Conservation (phyloP, 306 rosid genomes). For the Amphicarpaea edgeworthii region DNA sequence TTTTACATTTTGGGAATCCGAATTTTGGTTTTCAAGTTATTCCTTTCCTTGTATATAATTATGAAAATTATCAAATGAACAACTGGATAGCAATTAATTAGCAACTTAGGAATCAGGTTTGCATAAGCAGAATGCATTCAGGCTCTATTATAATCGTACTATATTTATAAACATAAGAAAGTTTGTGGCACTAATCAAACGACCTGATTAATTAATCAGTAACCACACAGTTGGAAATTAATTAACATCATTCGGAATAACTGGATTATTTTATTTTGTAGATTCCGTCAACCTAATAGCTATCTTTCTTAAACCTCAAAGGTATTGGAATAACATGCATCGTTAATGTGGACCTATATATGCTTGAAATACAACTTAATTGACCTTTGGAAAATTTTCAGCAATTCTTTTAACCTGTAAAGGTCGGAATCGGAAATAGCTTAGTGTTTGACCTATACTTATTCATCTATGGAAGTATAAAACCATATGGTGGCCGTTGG, state of each 20-base stretch:
- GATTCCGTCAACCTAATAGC: conserved; percentile 47
- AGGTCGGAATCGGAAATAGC: conserved; percentile 17
- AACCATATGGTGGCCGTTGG: not conserved
- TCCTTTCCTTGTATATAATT: conserved; percentile 8
- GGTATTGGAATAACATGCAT: conserved; percentile 49
- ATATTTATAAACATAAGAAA: conserved; percentile 17
- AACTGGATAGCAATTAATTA: conserved; percentile 33
- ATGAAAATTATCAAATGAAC: conserved; percentile 12
- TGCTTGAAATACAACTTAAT: conserved; percentile 42
- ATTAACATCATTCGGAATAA: conserved; percentile 17
- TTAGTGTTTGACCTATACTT: conserved; percentile 48
- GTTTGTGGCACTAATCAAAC: conserved; percentile 37
- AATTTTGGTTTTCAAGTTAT: conserved; percentile 42
- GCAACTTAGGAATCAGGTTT: not conserved
- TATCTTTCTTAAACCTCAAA: conserved; percentile 16
- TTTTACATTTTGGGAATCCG: conserved; percentile 44
- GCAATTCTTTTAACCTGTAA: conserved; percentile 34
- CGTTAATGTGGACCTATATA: conserved; percentile 41
- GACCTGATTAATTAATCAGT: conserved; percentile 31
- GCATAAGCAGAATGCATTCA: conserved; percentile 11
- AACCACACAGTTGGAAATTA: conserved; percentile 28
- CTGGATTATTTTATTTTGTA: conserved; percentile 1
- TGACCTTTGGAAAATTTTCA: conserved; percentile 46
- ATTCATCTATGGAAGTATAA: not conserved
- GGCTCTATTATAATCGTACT: conserved; percentile 34